Conservation (phyloP, 2,329 filamentous ascomycete genomes). For the Penicillium sclerotigenum region DNA sequence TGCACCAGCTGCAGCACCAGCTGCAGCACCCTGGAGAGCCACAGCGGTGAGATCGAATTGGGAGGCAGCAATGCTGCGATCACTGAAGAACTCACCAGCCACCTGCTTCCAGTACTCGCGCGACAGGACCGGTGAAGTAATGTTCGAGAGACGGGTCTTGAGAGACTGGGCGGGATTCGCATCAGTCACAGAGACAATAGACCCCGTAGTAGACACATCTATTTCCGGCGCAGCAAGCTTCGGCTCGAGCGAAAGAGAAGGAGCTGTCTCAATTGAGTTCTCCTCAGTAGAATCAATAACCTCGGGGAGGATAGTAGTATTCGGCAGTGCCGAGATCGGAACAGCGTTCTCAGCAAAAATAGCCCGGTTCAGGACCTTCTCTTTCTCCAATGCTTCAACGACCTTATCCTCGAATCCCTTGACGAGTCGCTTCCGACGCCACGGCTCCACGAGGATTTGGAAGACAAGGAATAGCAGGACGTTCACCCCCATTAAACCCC, state of each 20-base stretch:
- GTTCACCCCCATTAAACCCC: slow-evolving; percentile 96
- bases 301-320: slow-evolving; percentile 5
- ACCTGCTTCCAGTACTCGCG: slow-evolving; percentile 50
- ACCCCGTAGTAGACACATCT: background rate
- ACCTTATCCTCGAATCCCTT: slow-evolving; percentile 78
- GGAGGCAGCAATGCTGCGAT: slow-evolving; percentile 59
- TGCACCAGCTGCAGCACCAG: slow-evolving; percentile 68
- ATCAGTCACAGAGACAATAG: background rate
- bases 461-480: slow-evolving; percentile 82
- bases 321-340: slow-evolving; percentile 3
- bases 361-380: slow-evolving; percentile 45
- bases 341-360: slow-evolving; percentile 8
- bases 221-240: background rate
- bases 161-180: slow-evolving; percentile 12
- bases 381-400: slow-evolving; percentile 65
- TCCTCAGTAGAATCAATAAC: slow-evolving; percentile 11
- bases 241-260: background rate
- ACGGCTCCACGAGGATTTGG: slow-evolving; percentile 88
- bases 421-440: slow-evolving; percentile 77
- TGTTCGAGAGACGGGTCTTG: slow-evolving; percentile 25
- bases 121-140: slow-evolving; percentile 26
- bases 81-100: slow-evolving; percentile 61
- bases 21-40: slow-evolving; percentile 63
- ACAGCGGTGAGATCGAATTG: slow-evolving; percentile 70
- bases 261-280: background rate